Evolutionary conservation across 441 rosid species (phyloP).

Genomic region (California macrophylla): DNA sequence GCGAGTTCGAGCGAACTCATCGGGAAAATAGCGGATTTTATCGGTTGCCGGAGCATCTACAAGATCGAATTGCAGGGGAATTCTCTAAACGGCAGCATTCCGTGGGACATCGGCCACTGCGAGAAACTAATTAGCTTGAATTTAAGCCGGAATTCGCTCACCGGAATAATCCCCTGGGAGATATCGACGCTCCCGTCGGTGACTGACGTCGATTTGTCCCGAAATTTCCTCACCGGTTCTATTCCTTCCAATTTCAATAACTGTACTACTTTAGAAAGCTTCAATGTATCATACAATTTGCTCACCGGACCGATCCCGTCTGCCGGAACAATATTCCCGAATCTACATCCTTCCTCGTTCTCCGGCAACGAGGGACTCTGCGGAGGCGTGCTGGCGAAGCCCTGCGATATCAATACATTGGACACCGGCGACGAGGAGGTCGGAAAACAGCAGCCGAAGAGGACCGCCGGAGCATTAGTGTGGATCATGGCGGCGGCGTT

Average conservation of each 20-base stretch:
- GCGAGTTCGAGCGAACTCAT: constrained; percentile 45
- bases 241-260: constrained; percentile 72
- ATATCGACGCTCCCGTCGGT: constrained; percentile 61
- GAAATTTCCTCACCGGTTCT: constrained; percentile 58
- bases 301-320: constrained; percentile 70
- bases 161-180: constrained; percentile 82
- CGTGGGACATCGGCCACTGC: constrained; percentile 73
- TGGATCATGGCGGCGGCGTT: constrained; percentile 87
- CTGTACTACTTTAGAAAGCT: constrained; percentile 60
- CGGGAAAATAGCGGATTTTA: constrained; percentile 60
- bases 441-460: constrained; percentile 38
- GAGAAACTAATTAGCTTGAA: constrained; percentile 62
- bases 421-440: constrained; percentile 26
- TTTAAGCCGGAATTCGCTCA: constrained; percentile 54
- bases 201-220: constrained; percentile 69
- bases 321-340: constrained; percentile 45
- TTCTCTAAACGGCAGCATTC: constrained; percentile 54
- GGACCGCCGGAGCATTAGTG: constrained; percentile 66
- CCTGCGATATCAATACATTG: constrained; percentile 36
- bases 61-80: constrained; percentile 69
- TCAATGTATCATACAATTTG: constrained; percentile 67
- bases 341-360: constrained; percentile 69
- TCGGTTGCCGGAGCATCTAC: constrained; percentile 56
- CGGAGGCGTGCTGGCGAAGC: constrained; percentile 45
- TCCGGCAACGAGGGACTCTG: constrained; percentile 67